Base-by-base conservation (phyloP, 176 grass and related monocot species). In the Rhipidocladum racemiflorum region DNA sequence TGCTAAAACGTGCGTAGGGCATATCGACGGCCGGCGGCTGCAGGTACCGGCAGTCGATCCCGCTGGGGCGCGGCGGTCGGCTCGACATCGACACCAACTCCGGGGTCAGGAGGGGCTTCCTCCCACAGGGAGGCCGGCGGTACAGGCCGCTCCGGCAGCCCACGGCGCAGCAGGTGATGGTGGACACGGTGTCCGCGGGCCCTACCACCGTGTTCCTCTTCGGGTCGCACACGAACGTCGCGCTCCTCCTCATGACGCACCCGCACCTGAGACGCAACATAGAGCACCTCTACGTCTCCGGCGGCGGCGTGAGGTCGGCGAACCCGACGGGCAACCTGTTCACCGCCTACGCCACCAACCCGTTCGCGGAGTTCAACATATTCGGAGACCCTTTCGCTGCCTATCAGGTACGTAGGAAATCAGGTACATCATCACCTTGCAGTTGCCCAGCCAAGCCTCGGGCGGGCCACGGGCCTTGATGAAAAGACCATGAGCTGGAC, bases 301-400 rank as follows among this genome's bases (percentile, higher is more conserved):
- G 94, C 38, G 94, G 94, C 36, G 88, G 55, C 29, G 85, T 97
- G 3, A 43, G 90, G 71, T 75, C 64, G 23, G 36, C 16, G 3
- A 87, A 87, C 29, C 83, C 76, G 36, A 20, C 32, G 5, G 89
- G 94, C 13, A 97, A 94, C 82, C 45, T 97, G 42, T 97, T 92
- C 79, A 90, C 87, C n/a, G 87, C 83, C 28, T 65, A 68, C 87
- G 25, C 36, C 18, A 44, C 86, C 77, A 92, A 97, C 87, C 92
- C 92, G 29, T 81, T 85, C 60, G 94, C 94, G 5, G 94, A 97
- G 75, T 97, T 89, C 92, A 97, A 97, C 78, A 54, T 97, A 5
- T 97, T 97, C 61, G 53, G 61, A 21, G 94, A 97, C 72, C 94
- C 91, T 39, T 97, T 97, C 55, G 85, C 94, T 27, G 89, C 94